Percentiles rank a stretch among this genome's conserved stretches.
These are phyloP conservation scores for Purpureocillium lavendulum DNA, from an alignment of 2,329 filamentous ascomycete species.

Conservation along the genomic window DNA sequence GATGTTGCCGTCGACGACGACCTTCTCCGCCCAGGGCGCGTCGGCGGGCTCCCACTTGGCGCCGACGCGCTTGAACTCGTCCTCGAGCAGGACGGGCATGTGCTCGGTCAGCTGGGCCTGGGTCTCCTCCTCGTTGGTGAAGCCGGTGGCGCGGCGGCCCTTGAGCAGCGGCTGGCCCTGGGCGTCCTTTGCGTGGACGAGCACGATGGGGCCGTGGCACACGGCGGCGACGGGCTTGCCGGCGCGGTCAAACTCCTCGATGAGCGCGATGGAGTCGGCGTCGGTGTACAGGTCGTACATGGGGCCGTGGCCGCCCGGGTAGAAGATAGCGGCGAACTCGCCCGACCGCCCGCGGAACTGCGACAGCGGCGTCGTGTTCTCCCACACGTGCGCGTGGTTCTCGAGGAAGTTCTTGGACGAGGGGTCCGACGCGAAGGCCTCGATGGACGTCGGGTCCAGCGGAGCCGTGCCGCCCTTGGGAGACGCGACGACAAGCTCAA, in stretches of 20 bases:
- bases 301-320: conserved; percentile 51
- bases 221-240: conserved; percentile 59
- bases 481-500: conserved; percentile 50
- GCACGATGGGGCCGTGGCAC: conserved; percentile 59
- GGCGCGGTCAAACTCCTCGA: conserved; percentile 51
- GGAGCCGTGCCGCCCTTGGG: conserved; percentile 54
- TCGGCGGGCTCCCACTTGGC: conserved; percentile 48
- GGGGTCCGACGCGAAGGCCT: conserved; percentile 44
- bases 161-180: conserved; percentile 45
- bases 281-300: conserved; percentile 60
- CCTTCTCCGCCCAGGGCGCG: conserved; percentile 39
- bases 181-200: conserved; percentile 45
- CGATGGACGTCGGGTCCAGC: conserved; percentile 50
- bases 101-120: conserved; percentile 37
- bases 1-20: conserved; percentile 41
- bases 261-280: conserved; percentile 46
- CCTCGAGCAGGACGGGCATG: conserved; percentile 53
- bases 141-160: conserved; percentile 52
- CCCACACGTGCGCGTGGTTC: conserved; percentile 51
- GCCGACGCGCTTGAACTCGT: conserved; percentile 40
- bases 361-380: conserved; percentile 50
- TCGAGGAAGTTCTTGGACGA: conserved; percentile 45
- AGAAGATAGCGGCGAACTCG: conserved; percentile 57
- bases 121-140: conserved; percentile 49
- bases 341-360: conserved; percentile 45